These are phyloP conservation scores for Globisporangium perplexum DNA, from an alignment of 352 stramenopile genomes.

Conservation along the genomic window DNA sequence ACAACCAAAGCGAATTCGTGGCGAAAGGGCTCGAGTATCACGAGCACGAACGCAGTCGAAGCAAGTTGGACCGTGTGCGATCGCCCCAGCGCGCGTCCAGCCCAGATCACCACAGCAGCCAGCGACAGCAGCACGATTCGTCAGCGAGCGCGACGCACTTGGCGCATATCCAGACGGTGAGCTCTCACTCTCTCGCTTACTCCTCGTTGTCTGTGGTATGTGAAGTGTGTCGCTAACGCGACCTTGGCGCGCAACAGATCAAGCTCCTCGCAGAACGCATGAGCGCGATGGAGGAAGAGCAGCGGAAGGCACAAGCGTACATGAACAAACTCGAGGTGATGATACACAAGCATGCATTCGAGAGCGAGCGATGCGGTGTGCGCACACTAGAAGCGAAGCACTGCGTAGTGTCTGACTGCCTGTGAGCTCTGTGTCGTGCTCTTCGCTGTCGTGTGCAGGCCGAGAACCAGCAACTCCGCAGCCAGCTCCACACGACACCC, in stretches of 20 bases:
- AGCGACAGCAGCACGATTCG: constrained; percentile 3
- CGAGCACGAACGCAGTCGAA: no score
- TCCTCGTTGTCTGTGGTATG: background rate
- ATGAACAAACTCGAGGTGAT: constrained; percentile 41
- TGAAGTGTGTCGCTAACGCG: constrained; percentile 3
- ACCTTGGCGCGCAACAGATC: constrained; percentile 24
- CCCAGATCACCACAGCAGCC: no score
- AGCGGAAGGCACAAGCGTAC: constrained; percentile 25
- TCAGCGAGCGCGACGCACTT: constrained; percentile 9
- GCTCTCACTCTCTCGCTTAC: background rate
- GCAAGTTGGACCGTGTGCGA: no score
- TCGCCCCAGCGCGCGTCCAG: background rate
- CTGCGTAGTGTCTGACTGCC: no score
- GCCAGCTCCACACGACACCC: constrained; percentile 16
- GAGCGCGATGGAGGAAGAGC: constrained; percentile 39
- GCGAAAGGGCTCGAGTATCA: background rate
- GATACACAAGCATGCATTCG: constrained; percentile 1
- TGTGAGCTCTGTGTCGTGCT: background rate
- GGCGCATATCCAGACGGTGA: constrained; percentile 39
- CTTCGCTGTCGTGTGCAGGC: constrained; percentile 9
- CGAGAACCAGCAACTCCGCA: constrained; percentile 33
- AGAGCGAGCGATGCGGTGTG: background rate
- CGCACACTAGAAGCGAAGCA: no score
- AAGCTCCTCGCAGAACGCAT: constrained; percentile 49
- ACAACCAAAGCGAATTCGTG: constrained; percentile 9